A percentile compares a stretch with the other conserved stretches of the same genome.
These are phyloP conservation scores for Ogataea polymorpha DNA, from an alignment of 805 yeast genomes.

Conservation along the genomic window DNA sequence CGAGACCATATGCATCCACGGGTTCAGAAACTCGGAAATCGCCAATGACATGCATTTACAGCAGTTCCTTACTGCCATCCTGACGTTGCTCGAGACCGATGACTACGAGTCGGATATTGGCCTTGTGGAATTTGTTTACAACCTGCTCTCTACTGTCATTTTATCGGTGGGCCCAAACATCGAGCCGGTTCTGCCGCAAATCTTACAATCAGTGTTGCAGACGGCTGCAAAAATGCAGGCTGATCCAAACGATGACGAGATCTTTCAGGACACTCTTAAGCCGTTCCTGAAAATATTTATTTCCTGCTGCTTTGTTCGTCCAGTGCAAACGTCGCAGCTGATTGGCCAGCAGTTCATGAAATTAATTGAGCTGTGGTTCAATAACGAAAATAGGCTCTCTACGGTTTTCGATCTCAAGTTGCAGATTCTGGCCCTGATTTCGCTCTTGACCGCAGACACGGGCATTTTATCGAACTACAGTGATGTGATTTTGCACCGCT, in stretches of 20 bases:
- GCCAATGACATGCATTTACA: slow-evolving; percentile 21
- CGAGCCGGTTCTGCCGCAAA: slow-evolving; percentile 18
- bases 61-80: slow-evolving; percentile 21
- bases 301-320: slow-evolving; percentile 38
- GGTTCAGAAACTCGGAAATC: slow-evolving; percentile 32
- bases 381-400: slow-evolving; percentile 40
- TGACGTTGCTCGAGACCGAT: slow-evolving; percentile 19
- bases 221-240: slow-evolving; percentile 33
- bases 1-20: slow-evolving; percentile 45
- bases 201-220: slow-evolving; percentile 19
- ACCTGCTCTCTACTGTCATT: slow-evolving; percentile 12
- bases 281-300: slow-evolving; percentile 41
- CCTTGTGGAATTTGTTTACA: slow-evolving; percentile 22
- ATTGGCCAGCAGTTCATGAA: slow-evolving; percentile 36
- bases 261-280: slow-evolving; percentile 18
- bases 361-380: slow-evolving; percentile 48
- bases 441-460: slow-evolving; percentile 38
- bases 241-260: slow-evolving; percentile 16
- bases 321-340: slow-evolving; percentile 36
- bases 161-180: slow-evolving; percentile 16
- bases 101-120: slow-evolving; percentile 22
- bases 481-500: slow-evolving; percentile 30
- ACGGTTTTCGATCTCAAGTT: slow-evolving; percentile 56
- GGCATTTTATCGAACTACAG: slow-evolving; percentile 24
- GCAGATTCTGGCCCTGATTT: slow-evolving; percentile 45